A percentile compares a stretch with the other conserved stretches of the same genome.
phyloP scores from a whole-genome alignment of 179 eudicot species.

The Carnegiea gigantea region DNA sequence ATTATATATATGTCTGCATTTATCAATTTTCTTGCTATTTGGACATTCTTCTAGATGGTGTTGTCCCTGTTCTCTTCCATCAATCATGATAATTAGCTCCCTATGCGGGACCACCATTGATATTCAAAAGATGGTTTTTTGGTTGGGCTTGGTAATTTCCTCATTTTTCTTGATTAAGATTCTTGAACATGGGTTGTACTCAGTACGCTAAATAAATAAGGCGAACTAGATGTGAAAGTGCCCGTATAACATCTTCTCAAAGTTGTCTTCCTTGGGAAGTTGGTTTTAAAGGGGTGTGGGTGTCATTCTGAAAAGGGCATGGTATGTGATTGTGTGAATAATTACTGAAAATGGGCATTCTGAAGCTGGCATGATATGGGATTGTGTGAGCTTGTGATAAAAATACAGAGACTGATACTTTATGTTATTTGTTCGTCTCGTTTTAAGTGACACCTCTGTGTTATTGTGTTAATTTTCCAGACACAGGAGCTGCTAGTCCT shows the following conservation, averaged over 20 bases:
- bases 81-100: background rate
- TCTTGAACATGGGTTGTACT: background rate
- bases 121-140: background rate
- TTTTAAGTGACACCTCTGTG: background rate
- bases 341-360: background rate
- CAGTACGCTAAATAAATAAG: background rate
- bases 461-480: slow-evolving; percentile 32
- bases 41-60: too few relatives aligned
- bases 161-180: background rate
- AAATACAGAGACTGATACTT: background rate
- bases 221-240: background rate
- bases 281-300: background rate
- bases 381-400: background rate
- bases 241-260: background rate
- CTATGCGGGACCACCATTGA: background rate
- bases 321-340: too few relatives aligned
- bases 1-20: background rate
- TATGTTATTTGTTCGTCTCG: background rate
- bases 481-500: slow-evolving; percentile 78
- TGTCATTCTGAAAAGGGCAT: too few relatives aligned
- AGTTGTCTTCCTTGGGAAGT: background rate
- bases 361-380: background rate
- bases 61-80: background rate
- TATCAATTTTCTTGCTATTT: too few relatives aligned
- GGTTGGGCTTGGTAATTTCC: background rate